phyloP scores from a whole-genome alignment of 768 basidiomycete genomes.

The Boletus insuetus region DNA sequence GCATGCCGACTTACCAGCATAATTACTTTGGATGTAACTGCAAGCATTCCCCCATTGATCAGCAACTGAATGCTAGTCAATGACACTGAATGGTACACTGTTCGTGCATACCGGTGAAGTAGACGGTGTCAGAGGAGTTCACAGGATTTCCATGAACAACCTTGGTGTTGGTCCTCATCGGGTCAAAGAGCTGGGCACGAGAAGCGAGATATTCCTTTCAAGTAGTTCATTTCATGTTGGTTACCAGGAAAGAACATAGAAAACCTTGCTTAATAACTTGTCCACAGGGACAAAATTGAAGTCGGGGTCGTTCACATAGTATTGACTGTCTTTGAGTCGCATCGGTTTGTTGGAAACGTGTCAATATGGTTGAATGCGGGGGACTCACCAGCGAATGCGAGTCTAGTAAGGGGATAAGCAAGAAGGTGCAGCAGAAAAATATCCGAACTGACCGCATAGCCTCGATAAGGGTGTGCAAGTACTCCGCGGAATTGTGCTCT shows the following conservation, averaged over 20 bases:
- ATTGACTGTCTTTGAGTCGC: constrained; percentile 61
- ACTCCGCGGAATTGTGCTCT: constrained; percentile 89
- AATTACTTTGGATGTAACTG: constrained; percentile 88
- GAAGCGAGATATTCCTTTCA: constrained; percentile 75
- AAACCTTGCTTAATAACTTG: constrained; percentile 80
- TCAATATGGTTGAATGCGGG: not conserved
- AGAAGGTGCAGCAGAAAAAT: not conserved
- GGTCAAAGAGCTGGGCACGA: constrained; percentile 79
- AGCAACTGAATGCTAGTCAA: constrained; percentile 46
- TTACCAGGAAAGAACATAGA: not conserved
- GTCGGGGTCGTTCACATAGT: constrained; percentile 92
- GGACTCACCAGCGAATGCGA: constrained; percentile 69
- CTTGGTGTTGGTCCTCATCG: constrained; percentile 57
- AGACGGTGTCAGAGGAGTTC: constrained; percentile 90
- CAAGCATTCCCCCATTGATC: constrained; percentile 90
- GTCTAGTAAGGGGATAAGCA: constrained; percentile 31
- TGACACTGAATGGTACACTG: not conserved
- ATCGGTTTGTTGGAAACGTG: not conserved
- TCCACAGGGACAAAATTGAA: constrained; percentile 73
- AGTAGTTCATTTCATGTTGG: not conserved
- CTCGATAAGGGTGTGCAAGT: constrained; percentile 85
- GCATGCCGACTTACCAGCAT: constrained; percentile 52
- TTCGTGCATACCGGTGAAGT: constrained; percentile 72
- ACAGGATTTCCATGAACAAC: constrained; percentile 78
- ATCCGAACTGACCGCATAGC: constrained; percentile 59